Evolutionary conservation across 352 stramenopile species (phyloP), one percentile per base, ranked within the genome.

Genomic region (Phytophthora cactorum): DNA sequence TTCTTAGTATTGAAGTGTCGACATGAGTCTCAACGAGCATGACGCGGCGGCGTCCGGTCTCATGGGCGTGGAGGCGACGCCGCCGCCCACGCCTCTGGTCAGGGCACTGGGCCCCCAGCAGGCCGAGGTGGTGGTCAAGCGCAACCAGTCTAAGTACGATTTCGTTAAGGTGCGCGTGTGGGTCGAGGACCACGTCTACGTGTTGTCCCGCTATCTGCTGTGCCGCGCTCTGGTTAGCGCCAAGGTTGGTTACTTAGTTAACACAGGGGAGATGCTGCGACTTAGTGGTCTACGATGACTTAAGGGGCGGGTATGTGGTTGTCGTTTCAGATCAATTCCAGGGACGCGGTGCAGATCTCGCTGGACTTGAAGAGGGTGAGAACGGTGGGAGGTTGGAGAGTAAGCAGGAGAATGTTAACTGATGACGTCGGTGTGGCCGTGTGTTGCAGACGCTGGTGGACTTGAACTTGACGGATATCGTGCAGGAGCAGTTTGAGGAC

Each of bases 81-180:
- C 67, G 39, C 77, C 67, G 32, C 80, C 75, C 52, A 61, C 65
- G 31, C 72, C 68, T 55, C 60, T 75, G 28, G 59, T 75, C 22
- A 83, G 77, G 61, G 69, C 71, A 28, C 61, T 77, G 29, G 65
- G 67, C 15, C 55, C 63, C 34, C 74, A 75, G 51, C 72, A 72
- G 36, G 57, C 53, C 0, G 81, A 90, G 59, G 77, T 85, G 7
- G 84, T 77, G 36, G 81, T 86, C 43, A 92, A 90, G 70, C 80
- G 86, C 28, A 96, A 96, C 71, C 86, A 96, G 72, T 95, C 86
- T 36, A 96, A 96, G 68, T 96, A 96, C 71, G 89, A 96, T 60
- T 96, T 95, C 56, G 83, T 96, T 61, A 96, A 96, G 72, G 89
- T 96, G 64, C 89, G 89, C 63, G 89, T 96, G 51, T 96, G 89